phyloP scores from a whole-genome alignment of 169 alveolate species.

The Babesia ovata region DNA sequence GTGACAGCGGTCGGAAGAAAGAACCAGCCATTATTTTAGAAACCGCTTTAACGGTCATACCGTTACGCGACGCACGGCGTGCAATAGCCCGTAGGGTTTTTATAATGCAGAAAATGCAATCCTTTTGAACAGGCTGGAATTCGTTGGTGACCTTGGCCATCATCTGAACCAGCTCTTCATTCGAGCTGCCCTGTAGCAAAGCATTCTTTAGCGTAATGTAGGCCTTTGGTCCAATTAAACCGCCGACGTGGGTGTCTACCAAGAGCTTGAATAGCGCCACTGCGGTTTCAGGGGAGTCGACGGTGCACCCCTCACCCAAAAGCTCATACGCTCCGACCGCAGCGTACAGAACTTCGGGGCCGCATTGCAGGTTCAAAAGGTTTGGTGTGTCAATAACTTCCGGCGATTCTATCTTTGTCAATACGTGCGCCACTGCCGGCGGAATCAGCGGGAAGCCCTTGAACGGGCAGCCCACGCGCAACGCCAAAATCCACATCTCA shows the following conservation, averaged over 20 bases:
- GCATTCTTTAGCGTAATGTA: constrained; percentile 49
- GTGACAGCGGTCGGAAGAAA: constrained; percentile 62
- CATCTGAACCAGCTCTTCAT: constrained; percentile 41
- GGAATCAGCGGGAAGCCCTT: constrained; percentile 74
- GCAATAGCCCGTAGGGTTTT: constrained; percentile 59
- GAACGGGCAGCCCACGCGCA: constrained; percentile 70
- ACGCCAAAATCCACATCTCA: constrained; percentile 70
- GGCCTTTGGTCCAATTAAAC: constrained; percentile 70
- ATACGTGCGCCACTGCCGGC: constrained; percentile 68
- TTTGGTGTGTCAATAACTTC: constrained; percentile 69
- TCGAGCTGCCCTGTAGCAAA: constrained; percentile 29
- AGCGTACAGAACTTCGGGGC: constrained; percentile 62
- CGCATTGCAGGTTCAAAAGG: constrained; percentile 70
- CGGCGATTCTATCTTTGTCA: constrained; percentile 37
- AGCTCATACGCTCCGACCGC: constrained; percentile 65
- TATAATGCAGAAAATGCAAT: constrained; percentile 55
- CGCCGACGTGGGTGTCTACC: constrained; percentile 73
- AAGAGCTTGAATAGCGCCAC: constrained; percentile 72
- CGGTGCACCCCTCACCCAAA: constrained; percentile 67
- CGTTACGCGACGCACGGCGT: constrained; percentile 36
- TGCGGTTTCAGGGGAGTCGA: constrained; percentile 62
- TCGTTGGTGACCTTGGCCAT: constrained; percentile 20
- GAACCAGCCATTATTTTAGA: constrained; percentile 57
- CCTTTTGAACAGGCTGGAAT: constrained; percentile 27
- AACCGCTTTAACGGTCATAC: constrained; percentile 40